A percentile compares a stretch with the other conserved stretches of the same genome.
These are phyloP conservation scores for Aethionema arabicum DNA, from an alignment of 345 rosid species.

Conservation along the genomic window DNA sequence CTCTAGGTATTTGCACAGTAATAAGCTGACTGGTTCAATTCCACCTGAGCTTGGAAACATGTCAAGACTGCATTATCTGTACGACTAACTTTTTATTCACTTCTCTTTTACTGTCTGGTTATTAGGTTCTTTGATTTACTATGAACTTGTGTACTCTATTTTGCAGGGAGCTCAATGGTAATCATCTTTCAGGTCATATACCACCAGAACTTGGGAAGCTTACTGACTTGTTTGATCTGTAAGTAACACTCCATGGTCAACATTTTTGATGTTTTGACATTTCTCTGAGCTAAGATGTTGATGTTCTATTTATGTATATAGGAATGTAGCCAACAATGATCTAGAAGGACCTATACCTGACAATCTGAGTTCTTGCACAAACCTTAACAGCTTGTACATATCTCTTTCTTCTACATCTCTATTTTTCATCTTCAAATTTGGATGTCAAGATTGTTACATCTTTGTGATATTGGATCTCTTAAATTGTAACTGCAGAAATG, in stretches of 20 bases:
- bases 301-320: constrained; percentile 33
- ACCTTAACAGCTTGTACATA: constrained; percentile 86
- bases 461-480: constrained; percentile 8
- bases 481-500: constrained; percentile 54
- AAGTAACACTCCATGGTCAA: constrained; percentile 34
- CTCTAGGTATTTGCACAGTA: constrained; percentile 77
- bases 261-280: constrained; percentile 1
- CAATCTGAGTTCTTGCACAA: constrained; percentile 81
- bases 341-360: constrained; percentile 88
- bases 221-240: constrained; percentile 93
- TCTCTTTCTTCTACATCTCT: background rate
- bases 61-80: constrained; percentile 96
- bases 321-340: constrained; percentile 82
- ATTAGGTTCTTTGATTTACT: background rate
- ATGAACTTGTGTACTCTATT: constrained; percentile 2
- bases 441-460: constrained; percentile 5
- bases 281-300: background rate
- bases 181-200: constrained; percentile 64
- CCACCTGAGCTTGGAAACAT: constrained; percentile 97
- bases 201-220: constrained; percentile 97
- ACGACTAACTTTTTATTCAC: constrained; percentile 21
- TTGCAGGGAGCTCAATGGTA: constrained; percentile 88
- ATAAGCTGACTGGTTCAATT: constrained; percentile 75
- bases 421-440: background rate
- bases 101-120: background rate